Base-by-base conservation (phyloP, 2,329 filamentous ascomycete species). In the Arthrobotrys megalospora region DNA sequence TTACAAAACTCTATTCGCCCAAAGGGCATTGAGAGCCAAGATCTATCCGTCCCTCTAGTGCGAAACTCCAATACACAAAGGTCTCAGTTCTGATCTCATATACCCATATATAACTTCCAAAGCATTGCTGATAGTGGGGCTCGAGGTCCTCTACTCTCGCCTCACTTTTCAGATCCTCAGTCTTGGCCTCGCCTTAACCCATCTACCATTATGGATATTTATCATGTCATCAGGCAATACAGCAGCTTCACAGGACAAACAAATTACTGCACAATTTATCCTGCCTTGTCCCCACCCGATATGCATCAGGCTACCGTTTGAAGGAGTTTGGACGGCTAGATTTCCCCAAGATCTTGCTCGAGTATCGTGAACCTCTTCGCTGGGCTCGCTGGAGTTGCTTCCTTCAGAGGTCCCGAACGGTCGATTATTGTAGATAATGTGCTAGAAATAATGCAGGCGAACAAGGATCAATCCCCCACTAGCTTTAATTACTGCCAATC, bases 401-500 rank as follows among this genome's bases (percentile, higher is more conserved):
- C 71, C 24, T 58, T 64, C 48, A 43, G 19, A 71, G 50, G 64
- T 21, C 73, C 73, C 65, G 66, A 71, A 55, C 43, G 34, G 58
- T 77, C 73, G 14, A 77, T 70, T 66, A 43, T 70, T 66, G 34
- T 19, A 11, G 38, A 47, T 48, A 14, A 60, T 71, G 73, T 77
- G 60, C 65, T 28, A 71, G 73, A 66, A 48, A 60, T 64, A 62
- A 14, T 50, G 34, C 48, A 32, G 24, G 19, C 28, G 50, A 47
- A 28, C 73, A 77, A 62, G 73, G 73, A 38, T 50, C 32, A 16
- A 48, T 21, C n/a, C 47, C 48, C 45, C 63, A 48, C 53, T 63
- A 55, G 69, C 41, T 60, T 63, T 71, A 70, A 71, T 67, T 77
- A 38, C 65, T 67, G 45, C 73, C 73, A 77, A 77, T 77, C 60